These are phyloP conservation scores for Geotrichum europaeum DNA, from an alignment of 1,139 yeast genomes.

Conservation along the genomic window DNA sequence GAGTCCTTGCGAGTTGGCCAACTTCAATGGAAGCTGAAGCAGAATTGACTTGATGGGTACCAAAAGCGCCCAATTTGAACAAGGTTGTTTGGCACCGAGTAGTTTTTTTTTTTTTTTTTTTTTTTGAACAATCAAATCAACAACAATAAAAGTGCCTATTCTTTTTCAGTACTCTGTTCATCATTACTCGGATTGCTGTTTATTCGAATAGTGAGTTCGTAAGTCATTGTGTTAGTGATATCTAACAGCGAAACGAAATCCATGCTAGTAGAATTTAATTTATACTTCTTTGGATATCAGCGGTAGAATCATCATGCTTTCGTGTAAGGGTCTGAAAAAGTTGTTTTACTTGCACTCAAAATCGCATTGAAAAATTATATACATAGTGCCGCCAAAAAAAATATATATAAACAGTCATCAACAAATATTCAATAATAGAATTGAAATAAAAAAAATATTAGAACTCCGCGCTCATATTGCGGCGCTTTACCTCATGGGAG, in stretches of 20 bases:
- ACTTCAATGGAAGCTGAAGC: no score
- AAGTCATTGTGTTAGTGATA: no score
- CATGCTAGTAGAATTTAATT: no score
- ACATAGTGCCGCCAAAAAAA: conserved; percentile 7
- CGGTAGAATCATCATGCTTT: no score
- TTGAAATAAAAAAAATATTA: background rate
- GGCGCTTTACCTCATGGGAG: background rate
- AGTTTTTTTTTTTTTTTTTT: background rate
- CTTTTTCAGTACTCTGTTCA: no score
- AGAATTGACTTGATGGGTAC: no score
- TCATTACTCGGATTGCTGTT: no score
- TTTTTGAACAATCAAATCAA: background rate
- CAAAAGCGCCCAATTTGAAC: background rate
- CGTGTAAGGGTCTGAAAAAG: background rate
- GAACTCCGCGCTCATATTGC: background rate
- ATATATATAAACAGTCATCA: background rate
- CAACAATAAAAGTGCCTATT: background rate
- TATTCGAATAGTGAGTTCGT: no score
- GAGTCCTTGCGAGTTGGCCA: background rate
- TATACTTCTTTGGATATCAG: background rate
- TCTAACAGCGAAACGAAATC: no score
- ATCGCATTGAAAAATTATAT: conserved; percentile 5
- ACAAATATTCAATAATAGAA: background rate
- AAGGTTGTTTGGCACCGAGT: background rate
- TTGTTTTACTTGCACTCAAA: background rate